Percentiles rank a stretch among this genome's conserved stretches.
These are phyloP conservation scores for Termitomyces sp. DNA, from an alignment of 768 basidiomycete genomes.

Conservation along the genomic window DNA sequence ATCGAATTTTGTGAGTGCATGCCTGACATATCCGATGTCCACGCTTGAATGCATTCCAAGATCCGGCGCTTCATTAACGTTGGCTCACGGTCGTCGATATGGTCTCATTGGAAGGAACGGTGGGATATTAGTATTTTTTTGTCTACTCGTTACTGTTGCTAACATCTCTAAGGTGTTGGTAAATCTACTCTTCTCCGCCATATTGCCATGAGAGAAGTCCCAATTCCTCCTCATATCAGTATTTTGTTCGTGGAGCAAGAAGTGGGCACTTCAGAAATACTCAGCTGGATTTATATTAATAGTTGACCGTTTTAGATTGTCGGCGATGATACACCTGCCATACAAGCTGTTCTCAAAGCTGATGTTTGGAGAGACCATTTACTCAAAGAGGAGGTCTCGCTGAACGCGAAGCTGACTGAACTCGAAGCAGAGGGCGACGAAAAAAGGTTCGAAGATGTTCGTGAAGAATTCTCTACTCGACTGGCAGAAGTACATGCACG, in stretches of 20 bases:
- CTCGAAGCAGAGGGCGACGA: slow-evolving; percentile 76
- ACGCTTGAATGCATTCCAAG: slow-evolving; percentile 30
- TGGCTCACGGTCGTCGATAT: slow-evolving; percentile 86
- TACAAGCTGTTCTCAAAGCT: slow-evolving; percentile 97
- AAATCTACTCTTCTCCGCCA: slow-evolving; percentile 95
- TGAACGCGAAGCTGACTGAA: slow-evolving; percentile 68
- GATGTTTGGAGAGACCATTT: slow-evolving; percentile 97
- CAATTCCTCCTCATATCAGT: slow-evolving; percentile 91
- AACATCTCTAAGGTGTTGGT: slow-evolving; percentile 61
- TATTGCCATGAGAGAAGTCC: slow-evolving; percentile 91
- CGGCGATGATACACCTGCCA: slow-evolving; percentile 88
- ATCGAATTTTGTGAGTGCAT: slow-evolving; percentile 73
- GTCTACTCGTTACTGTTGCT: background rate
- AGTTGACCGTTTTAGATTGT: slow-evolving; percentile 50
- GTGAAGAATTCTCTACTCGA: slow-evolving; percentile 78
- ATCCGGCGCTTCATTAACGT: slow-evolving; percentile 79
- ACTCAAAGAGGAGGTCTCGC: slow-evolving; percentile 71
- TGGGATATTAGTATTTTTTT: slow-evolving; percentile 16
- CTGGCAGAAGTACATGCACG: slow-evolving; percentile 86
- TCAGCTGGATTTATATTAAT: background rate
- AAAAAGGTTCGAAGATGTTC: slow-evolving; percentile 75
- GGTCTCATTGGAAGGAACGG: slow-evolving; percentile 90
- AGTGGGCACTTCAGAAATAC: slow-evolving; percentile 30
- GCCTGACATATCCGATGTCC: background rate
- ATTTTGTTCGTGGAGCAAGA: slow-evolving; percentile 99